Conservation (phyloP, 2,329 filamentous ascomycete genomes). For the Amesomyces nigricolor region DNA sequence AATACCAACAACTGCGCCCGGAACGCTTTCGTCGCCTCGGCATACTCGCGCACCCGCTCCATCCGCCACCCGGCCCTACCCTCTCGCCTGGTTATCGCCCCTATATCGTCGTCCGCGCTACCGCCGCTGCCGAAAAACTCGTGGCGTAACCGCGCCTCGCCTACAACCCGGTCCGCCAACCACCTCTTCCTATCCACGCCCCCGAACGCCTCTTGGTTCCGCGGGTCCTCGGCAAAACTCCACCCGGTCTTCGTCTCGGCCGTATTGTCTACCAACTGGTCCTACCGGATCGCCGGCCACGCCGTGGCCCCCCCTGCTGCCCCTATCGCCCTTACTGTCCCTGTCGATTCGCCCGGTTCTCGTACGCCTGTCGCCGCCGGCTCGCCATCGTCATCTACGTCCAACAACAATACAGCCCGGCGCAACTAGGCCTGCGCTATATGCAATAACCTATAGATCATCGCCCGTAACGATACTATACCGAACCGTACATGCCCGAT, state of each 20-base stretch:
- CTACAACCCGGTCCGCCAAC: constrained; percentile 1
- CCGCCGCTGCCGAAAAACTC: neutral
- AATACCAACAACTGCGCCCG: constrained; percentile 4
- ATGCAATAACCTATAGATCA: constrained; percentile 7
- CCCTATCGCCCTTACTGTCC: no score
- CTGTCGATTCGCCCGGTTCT: no score
- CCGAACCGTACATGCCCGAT: constrained; percentile 3
- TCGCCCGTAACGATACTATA: constrained; percentile 7
- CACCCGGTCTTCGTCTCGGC: constrained; percentile 5
- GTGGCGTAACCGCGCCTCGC: neutral
- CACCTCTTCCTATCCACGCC: constrained; percentile 4
- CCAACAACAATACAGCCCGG: constrained; percentile 4
- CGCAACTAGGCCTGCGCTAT: constrained; percentile 4
- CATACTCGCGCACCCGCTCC: no score
- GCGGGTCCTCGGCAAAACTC: constrained; percentile 6
- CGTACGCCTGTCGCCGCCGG: neutral
- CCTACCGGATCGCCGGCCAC: constrained; percentile 5
- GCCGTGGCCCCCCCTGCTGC: neutral
- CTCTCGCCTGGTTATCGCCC: no score
- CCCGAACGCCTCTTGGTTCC: neutral
- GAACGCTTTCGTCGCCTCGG: neutral
- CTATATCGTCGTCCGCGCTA: no score
- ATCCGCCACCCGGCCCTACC: no score
- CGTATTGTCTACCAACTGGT: constrained; percentile 5
- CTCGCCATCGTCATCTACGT: constrained; percentile 1